Conservation (phyloP, 345 rosid species). For the Eucalyptus melliodora region DNA sequence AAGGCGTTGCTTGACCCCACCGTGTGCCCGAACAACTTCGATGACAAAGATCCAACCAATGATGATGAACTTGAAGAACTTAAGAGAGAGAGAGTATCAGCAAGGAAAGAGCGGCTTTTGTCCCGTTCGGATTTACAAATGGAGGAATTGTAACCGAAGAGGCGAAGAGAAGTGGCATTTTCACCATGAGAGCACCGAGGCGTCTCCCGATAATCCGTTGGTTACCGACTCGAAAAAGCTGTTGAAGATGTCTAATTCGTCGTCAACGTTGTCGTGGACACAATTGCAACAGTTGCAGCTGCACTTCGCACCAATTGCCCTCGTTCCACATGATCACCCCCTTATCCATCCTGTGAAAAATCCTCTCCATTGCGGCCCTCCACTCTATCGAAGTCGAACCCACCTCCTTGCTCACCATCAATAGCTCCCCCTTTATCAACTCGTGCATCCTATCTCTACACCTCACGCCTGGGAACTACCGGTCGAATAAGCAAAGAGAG, state of each 20-base stretch:
- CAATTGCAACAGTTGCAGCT: slow-evolving; percentile 76
- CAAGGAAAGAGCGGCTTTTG: slow-evolving; percentile 47
- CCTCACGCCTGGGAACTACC: slow-evolving; percentile 28
- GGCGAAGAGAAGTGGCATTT: background rate
- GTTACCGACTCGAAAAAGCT: slow-evolving; percentile 20
- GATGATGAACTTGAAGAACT: background rate
- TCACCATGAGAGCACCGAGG: slow-evolving; percentile 67
- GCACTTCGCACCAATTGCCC: slow-evolving; percentile 17
- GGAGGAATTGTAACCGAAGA: slow-evolving; percentile 50
- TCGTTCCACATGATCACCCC: slow-evolving; percentile 8
- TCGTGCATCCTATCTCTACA: slow-evolving; percentile 22
- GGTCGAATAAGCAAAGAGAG: slow-evolving; percentile 20
- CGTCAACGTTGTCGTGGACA: slow-evolving; percentile 58
- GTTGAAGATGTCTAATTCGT: slow-evolving; percentile 51
- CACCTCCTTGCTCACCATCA: background rate
- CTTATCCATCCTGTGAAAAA: slow-evolving; percentile 20
- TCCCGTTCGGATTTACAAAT: slow-evolving; percentile 88
- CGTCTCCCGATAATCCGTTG: slow-evolving; percentile 32
- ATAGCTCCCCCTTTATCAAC: slow-evolving; percentile 13
- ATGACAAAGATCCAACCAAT: background rate
- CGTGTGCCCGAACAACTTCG: background rate
- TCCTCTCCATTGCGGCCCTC: slow-evolving; percentile 13
- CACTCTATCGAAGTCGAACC: background rate
- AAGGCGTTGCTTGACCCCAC: background rate
- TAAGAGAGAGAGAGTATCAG: slow-evolving; percentile 20